Evolutionary conservation across 768 basidiomycete genomes (phyloP).

Genomic region (Trametes punicea): DNA sequence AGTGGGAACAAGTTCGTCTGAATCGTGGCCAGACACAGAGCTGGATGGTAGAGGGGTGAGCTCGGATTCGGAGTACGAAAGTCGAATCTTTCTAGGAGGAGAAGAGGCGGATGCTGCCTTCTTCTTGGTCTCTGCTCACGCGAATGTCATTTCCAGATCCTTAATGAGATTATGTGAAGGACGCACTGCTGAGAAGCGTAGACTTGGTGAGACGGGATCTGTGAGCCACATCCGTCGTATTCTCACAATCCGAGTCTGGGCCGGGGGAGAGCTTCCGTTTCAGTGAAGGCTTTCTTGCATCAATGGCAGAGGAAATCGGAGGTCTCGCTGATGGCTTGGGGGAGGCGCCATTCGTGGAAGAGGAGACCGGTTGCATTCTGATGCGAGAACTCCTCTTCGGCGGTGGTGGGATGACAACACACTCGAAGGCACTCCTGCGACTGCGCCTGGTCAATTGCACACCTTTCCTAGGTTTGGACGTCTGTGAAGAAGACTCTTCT

Average conservation of each 20-base stretch:
- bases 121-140: neutral
- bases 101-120: neutral
- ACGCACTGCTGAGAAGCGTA: neutral
- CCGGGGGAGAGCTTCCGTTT: conserved; percentile 1
- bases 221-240: neutral
- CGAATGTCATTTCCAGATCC: neutral
- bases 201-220: neutral
- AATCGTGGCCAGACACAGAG: conserved; percentile 12
- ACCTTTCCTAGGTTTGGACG: conserved; percentile 4
- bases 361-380: neutral
- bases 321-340: neutral
- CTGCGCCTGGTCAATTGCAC: neutral
- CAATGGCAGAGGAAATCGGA: neutral
- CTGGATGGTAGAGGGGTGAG: conserved; percentile 5
- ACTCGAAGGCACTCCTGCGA: conserved; percentile 24
- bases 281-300: conserved; percentile 2
- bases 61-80: conserved; percentile 31
- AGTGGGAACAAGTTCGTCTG: conserved; percentile 47
- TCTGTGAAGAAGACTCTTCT: conserved; percentile 4
- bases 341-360: neutral
- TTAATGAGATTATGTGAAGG: neutral
- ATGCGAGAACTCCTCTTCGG: conserved; percentile 16
- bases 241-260: neutral
- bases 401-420: conserved; percentile 25
- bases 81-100: conserved; percentile 37